phyloP scores from a whole-genome alignment of 805 yeast genomes.

The Metschnikowia gelsemii region DNA sequence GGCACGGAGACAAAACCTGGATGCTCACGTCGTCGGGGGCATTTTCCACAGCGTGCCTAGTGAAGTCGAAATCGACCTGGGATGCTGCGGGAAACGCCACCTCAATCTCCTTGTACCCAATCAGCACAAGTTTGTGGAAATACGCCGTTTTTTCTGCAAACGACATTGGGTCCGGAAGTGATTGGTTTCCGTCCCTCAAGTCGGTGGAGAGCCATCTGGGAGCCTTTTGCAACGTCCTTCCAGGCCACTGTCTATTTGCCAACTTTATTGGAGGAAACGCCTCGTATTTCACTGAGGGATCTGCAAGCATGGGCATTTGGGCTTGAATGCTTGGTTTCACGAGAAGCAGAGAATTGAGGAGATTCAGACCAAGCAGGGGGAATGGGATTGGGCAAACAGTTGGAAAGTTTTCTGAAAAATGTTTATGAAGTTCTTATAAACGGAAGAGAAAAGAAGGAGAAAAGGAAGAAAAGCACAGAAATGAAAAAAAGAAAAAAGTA shows the following conservation, averaged over 20 bases:
- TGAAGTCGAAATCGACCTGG: slow-evolving; percentile 77
- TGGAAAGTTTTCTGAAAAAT: too few relatives aligned
- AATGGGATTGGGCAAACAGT: too few relatives aligned
- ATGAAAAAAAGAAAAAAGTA: too few relatives aligned
- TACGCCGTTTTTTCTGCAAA: slow-evolving; percentile 71
- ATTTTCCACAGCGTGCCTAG: slow-evolving; percentile 67
- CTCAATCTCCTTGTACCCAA: slow-evolving; percentile 82
- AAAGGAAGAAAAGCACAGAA: too few relatives aligned
- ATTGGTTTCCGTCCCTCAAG: slow-evolving; percentile 80
- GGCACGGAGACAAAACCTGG: slow-evolving; percentile 74
- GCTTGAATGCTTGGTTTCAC: neutral
- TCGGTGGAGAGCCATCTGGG: slow-evolving; percentile 87
- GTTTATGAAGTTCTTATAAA: too few relatives aligned
- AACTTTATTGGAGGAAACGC: slow-evolving; percentile 55
- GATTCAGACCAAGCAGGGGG: too few relatives aligned
- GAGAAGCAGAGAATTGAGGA: neutral
- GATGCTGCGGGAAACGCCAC: slow-evolving; percentile 82
- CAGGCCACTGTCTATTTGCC: slow-evolving; percentile 72
- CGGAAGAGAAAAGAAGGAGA: too few relatives aligned
- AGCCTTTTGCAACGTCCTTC: slow-evolving; percentile 52
- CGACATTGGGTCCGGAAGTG: slow-evolving; percentile 86
- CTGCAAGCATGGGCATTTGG: slow-evolving; percentile 43
- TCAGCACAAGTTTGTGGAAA: slow-evolving; percentile 63
- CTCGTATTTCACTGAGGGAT: slow-evolving; percentile 63
- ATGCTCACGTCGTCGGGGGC: slow-evolving; percentile 77